Base-by-base conservation (phyloP, 2,329 filamentous ascomycete genomes). In the Volutella citrinella region DNA sequence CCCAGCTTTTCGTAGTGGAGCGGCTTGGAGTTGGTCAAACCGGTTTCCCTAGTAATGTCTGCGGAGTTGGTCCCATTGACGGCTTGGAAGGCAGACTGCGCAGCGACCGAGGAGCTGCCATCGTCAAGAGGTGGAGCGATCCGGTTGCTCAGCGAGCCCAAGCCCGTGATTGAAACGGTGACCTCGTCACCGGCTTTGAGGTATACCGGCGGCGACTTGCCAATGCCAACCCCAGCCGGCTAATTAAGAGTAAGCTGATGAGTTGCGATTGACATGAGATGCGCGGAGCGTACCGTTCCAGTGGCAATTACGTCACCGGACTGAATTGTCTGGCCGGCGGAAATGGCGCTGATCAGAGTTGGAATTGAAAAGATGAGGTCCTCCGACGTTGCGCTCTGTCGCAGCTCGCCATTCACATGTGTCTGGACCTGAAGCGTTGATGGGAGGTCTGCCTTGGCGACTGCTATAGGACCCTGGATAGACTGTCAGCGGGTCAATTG, bases 391-490 rank as follows among this genome's bases (percentile, higher is more conserved):
- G 61, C 63, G 19, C 66, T 51, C 40, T 74, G 70, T 8, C 68
- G 57, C n/a, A 63, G 46, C 34, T 71, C 61, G 3, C 64, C 64
- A 34, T 74, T 74, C 15, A 74, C 65, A 11, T 54, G 49, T 1
- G 70, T 72, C 35, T 63, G 56, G 1, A 72, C 47, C 3, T 42
- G 51, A 3, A 75, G 56, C 30, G 59, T 56, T 22, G 63, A 43
- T 2, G 69, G 63, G 2, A 77, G 56, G 13, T 62, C 46, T 19
- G 57, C 52, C 26, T 64, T 64, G 8, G 69, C 68, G 3, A 76
- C 66, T 7, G 73, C 72, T 16, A 76, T 61, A 0, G 72, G 72
- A 1, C 73, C 74, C 61, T 68, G n/a, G n/a, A n/a, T n/a, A n/a
- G n/a, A n/a, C n/a, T n/a, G n/a, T n/a, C n/a, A n/a, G n/a, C n/a